phyloP scores from a whole-genome alignment of 805 yeast species.

The Brettanomyces anomalus region DNA sequence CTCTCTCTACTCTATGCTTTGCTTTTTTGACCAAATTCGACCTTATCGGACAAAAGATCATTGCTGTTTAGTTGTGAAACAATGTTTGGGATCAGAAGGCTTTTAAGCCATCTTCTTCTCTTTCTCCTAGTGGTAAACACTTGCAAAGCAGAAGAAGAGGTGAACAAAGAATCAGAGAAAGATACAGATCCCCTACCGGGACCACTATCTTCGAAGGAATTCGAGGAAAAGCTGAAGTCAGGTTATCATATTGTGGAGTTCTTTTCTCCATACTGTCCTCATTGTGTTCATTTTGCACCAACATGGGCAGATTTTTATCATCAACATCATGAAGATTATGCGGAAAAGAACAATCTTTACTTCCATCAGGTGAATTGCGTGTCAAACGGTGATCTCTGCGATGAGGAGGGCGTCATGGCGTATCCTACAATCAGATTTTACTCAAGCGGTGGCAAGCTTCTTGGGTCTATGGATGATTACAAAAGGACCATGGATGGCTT shows the following conservation, averaged over 20 bases:
- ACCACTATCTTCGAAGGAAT: slow-evolving; percentile 39
- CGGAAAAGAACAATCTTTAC: slow-evolving; percentile 34
- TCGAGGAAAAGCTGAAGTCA: slow-evolving; percentile 37
- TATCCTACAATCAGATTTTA: slow-evolving; percentile 71
- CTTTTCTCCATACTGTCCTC: slow-evolving; percentile 82
- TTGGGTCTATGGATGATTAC: slow-evolving; percentile 38
- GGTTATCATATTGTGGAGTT: slow-evolving; percentile 77
- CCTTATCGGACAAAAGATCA: no score
- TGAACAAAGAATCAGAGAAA: not conserved
- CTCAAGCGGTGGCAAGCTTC: slow-evolving; percentile 39
- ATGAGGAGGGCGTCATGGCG: slow-evolving; percentile 47
- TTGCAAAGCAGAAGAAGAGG: no score
- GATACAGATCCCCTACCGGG: slow-evolving; percentile 32
- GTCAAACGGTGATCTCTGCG: slow-evolving; percentile 79
- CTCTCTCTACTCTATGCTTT: no score
- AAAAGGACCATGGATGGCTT: slow-evolving; percentile 41
- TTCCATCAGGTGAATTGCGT: slow-evolving; percentile 82
- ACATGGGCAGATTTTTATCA: slow-evolving; percentile 65
- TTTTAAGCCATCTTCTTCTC: no score
- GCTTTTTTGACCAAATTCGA: no score
- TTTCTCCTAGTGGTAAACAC: no score
- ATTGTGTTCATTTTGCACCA: slow-evolving; percentile 76
- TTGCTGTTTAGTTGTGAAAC: no score
- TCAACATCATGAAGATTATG: slow-evolving; percentile 38
- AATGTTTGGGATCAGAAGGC: no score